Conservation (phyloP, 2,329 filamentous ascomycete species). For the Parastagonospora nodorum region DNA sequence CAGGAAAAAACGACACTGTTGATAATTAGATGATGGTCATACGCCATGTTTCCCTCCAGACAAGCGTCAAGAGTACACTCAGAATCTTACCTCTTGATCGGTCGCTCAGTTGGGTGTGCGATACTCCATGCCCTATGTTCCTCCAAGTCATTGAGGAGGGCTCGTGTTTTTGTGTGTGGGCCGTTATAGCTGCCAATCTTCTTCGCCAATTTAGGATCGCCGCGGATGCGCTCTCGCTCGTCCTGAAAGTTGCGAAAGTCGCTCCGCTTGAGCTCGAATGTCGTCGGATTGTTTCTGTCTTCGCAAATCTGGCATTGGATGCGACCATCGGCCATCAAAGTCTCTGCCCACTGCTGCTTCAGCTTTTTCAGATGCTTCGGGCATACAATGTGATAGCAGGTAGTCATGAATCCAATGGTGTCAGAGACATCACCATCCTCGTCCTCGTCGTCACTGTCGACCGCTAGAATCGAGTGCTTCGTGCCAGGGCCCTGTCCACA, state of each 20-base stretch:
- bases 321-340: slow-evolving; percentile 49
- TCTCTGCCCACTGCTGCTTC: slow-evolving; percentile 58
- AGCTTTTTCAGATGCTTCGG: slow-evolving; percentile 70
- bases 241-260: slow-evolving; percentile 57
- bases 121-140: slow-evolving; percentile 67
- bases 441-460: slow-evolving; percentile 42
- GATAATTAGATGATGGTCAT: background rate
- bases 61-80: background rate
- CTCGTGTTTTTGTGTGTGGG: slow-evolving; percentile 89
- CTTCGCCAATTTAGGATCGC: slow-evolving; percentile 61
- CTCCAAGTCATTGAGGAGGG: slow-evolving; percentile 75
- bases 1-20: slow-evolving; percentile 83
- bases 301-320: slow-evolving; percentile 73
- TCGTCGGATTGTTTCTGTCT: slow-evolving; percentile 64
- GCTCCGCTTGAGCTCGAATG: slow-evolving; percentile 70
- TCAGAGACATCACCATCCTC: slow-evolving; percentile 61
- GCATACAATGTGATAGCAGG: slow-evolving; percentile 87
- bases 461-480: slow-evolving; percentile 48
- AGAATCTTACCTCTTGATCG: slow-evolving; percentile 69
- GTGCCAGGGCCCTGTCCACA: slow-evolving; percentile 60
- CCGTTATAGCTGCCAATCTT: slow-evolving; percentile 73
- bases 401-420: slow-evolving; percentile 77
- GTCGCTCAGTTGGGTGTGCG: slow-evolving; percentile 66
- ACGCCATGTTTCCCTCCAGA: no score
- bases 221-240: slow-evolving; percentile 62